Base-by-base conservation (phyloP, 192 early-diverging fungal species). In the Rhizoclosmatium globosum region DNA sequence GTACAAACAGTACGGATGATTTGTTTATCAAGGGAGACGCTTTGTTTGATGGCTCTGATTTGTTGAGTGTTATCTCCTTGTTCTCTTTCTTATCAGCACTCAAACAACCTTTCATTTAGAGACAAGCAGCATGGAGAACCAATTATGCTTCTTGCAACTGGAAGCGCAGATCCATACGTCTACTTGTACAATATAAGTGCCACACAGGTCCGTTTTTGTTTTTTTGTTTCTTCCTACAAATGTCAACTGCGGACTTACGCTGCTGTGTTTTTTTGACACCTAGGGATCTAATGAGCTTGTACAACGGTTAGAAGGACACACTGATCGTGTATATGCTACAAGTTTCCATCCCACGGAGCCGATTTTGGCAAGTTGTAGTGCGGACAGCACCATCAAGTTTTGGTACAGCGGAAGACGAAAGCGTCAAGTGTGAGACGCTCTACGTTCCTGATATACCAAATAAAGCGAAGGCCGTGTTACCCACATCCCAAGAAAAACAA, bases 291-390 rank as follows among this genome's bases (percentile, higher is more conserved):
- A 72, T 9, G 84, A 87, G 60, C 64, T 89, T 41, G 21, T 76
- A 47, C 97, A 98, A 79, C 85, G 92, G 57, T 84, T 97, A 53
- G 94, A 96, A 82, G 97, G 97, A 3, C 97, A 98, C 72, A 94
- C 95, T 13, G 96, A 97, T 74, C 87, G 95, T 59, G 97, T 98
- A 2, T 98, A 98, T 85, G 92, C 94, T 1, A 94, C 94, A 19
- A 90, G 94, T 47, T 97, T 96, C 60, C 96, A 97, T 81, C 95
- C 96, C 4, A 86, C 88, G 2, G 95, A 98, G 74, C 92, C 94
- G 45, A 91, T 93, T 13, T 81, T 96, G 39, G 93, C 92, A 3
- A 93, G 88, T 11, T 93, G 95, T 66, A 95, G 94, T n/a, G 94
- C 95, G 19, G 95, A 96, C 73, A 91, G 87, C 77, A 93, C 91